Evolutionary conservation across 495 filamentous ascomycete species (phyloP), one percentile per base, ranked within the genome.

Genomic region (Amniculicola lignicola): DNA sequence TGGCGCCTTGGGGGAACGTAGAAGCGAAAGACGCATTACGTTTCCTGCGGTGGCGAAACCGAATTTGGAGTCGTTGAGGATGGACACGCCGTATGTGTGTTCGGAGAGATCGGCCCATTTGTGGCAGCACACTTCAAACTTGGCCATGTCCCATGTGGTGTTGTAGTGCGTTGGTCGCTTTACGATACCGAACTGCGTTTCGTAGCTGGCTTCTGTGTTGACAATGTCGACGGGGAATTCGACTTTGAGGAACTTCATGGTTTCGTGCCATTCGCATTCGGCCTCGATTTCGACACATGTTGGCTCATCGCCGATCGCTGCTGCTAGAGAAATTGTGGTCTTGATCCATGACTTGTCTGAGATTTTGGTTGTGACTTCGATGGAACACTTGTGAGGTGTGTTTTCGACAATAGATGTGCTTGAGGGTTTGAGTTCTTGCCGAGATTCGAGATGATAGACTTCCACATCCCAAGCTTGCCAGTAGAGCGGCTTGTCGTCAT

Each of bases 381-480:
- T 78, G 63, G 85, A 86, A 41, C 87, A 90, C 45, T 83, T 81
- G 69, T 93, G 82, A 0, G 84, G 78, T 38, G 84, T 81, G n/a
- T 78, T 68, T 55, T 92, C 88, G n/a, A 77, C 62, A 42, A 96
- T 83, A 19, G 72, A 74, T n/a, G 86, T 88, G 57, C 80, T 75
- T 41, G 79, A 74, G 19, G 81, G 76, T 0, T 74, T 65, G 4
- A 98, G 74, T 62, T 88, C 88, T 59, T 87, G 80, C 43, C 93
- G 83, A 0, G 89, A 92, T 49, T 90, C 86, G 19, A 96, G 79
- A 57, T 97, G 93, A 74, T 86, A 98, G 39, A 97, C 89, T 69
- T 98, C 93, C 27, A 96, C 90, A 70, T 98, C 93, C 93, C 93
- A 98, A 1, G 91, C 93, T 73, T 98, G 92, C 93, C 93, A 98